phyloP scores from a whole-genome alignment of 73 alveolate species.

The Urostyla sp. region DNA sequence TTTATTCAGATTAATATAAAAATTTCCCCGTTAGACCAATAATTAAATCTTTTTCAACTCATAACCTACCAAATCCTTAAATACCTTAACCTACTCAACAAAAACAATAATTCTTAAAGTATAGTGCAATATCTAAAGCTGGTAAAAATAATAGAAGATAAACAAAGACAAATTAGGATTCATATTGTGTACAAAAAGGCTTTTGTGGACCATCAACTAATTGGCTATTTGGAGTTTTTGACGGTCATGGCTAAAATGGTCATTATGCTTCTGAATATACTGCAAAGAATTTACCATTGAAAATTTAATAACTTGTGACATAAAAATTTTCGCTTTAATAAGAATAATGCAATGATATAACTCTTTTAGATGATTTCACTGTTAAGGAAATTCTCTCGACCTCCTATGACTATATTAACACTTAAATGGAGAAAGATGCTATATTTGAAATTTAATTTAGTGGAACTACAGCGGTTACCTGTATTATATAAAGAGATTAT shows the following conservation, averaged over 20 bases:
- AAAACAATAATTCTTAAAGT: constrained; percentile 29
- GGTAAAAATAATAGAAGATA: constrained; percentile 14
- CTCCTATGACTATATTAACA: constrained; percentile 28
- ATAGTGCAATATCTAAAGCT: constrained; percentile 43
- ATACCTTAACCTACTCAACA: too few species aligned
- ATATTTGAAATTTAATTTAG: constrained; percentile 73
- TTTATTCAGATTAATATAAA: too few species aligned
- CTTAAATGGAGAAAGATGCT: constrained; percentile 36
- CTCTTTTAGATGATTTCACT: constrained; percentile 8
- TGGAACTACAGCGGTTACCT: constrained; percentile 80
- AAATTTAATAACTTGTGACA: not conserved
- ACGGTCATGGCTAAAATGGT: constrained; percentile 71
- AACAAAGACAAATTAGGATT: constrained; percentile 61
- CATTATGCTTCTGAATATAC: constrained; percentile 60
- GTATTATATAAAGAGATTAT: constrained; percentile 72
- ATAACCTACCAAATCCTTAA: too few species aligned
- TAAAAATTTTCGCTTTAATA: not conserved
- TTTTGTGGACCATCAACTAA: constrained; percentile 40
- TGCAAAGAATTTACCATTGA: constrained; percentile 26
- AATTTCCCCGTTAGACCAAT: too few species aligned
- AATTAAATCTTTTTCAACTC: too few species aligned
- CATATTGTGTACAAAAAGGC: constrained; percentile 46
- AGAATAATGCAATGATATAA: constrained; percentile 10
- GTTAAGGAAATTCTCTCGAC: not conserved
- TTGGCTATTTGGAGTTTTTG: constrained; percentile 70